These are phyloP conservation scores for Sclerospora graminicola DNA, from an alignment of 352 stramenopile genomes.

Conservation along the genomic window DNA sequence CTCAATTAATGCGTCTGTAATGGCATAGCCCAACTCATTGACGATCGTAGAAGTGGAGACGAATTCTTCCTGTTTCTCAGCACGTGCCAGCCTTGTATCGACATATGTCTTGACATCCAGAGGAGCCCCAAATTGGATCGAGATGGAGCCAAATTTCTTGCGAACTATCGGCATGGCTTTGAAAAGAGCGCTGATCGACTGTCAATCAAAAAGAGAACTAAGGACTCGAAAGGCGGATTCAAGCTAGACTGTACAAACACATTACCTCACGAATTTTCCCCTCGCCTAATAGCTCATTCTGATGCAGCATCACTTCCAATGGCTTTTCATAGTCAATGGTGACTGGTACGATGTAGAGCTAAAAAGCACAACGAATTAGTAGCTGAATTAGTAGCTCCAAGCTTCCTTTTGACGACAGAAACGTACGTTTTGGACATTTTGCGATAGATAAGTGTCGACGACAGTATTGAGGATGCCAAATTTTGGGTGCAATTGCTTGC, in stretches of 20 bases:
- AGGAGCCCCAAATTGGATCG: slow-evolving; percentile 60
- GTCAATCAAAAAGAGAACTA: too few relatives aligned
- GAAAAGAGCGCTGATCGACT: slow-evolving; percentile 56
- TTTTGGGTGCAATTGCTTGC: slow-evolving; percentile 75
- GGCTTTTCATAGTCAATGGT: slow-evolving; percentile 85
- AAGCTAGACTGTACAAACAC: too few relatives aligned
- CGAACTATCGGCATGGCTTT: slow-evolving; percentile 58
- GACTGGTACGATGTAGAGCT: slow-evolving; percentile 74
- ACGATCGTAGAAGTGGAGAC: slow-evolving; percentile 31
- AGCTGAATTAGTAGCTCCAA: too few relatives aligned
- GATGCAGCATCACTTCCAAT: slow-evolving; percentile 67
- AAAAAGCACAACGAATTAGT: slow-evolving; percentile 3
- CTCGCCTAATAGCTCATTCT: slow-evolving; percentile 71
- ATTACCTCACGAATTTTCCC: slow-evolving; percentile 68
- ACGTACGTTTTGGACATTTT: slow-evolving; percentile 68
- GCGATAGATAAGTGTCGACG: slow-evolving; percentile 57
- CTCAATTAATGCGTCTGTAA: slow-evolving; percentile 62
- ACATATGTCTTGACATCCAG: slow-evolving; percentile 59
- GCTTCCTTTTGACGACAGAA: too few relatives aligned
- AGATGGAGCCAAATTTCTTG: slow-evolving; percentile 78
- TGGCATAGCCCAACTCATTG: slow-evolving; percentile 55
- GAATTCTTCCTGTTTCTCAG: slow-evolving; percentile 23
- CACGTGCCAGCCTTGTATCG: slow-evolving; percentile 13
- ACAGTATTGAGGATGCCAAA: slow-evolving; percentile 69
- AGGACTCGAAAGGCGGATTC: too few relatives aligned